These are phyloP conservation scores for Pholiota microspora DNA, from an alignment of 768 basidiomycete genomes.

Conservation along the genomic window DNA sequence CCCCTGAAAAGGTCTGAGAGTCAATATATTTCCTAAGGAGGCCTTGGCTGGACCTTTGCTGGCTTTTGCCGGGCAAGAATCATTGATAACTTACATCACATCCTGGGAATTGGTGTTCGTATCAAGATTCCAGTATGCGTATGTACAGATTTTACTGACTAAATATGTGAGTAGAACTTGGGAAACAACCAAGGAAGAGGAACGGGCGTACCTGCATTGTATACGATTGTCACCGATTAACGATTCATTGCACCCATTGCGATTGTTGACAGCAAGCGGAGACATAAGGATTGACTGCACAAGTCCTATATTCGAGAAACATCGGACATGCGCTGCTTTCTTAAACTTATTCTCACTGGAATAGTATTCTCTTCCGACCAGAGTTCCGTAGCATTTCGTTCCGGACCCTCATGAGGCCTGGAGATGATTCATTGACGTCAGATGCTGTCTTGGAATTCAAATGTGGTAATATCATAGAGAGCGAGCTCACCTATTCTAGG, in stretches of 20 bases:
- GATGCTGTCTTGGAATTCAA: neutral
- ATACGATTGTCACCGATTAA: no score
- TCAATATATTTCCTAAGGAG: neutral
- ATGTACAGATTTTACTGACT: no score
- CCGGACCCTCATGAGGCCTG: neutral
- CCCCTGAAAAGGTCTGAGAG: neutral
- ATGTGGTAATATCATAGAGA: neutral
- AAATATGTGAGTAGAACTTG: neutral
- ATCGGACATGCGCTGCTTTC: neutral
- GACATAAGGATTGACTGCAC: neutral
- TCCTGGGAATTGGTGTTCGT: slow-evolving; percentile 10
- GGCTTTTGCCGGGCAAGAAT: slow-evolving; percentile 4
- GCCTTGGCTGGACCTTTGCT: neutral
- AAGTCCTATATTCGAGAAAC: neutral
- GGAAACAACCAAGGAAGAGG: no score
- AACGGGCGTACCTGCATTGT: neutral
- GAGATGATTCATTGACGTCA: neutral
- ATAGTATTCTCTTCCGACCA: neutral
- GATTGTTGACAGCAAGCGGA: neutral
- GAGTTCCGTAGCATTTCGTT: neutral
- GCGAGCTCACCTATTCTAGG: neutral
- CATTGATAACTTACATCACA: slow-evolving; percentile 3
- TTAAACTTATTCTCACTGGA: neutral
- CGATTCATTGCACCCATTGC: neutral
- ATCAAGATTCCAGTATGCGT: no score